Evolutionary conservation across 768 basidiomycete genomes (phyloP), one percentile per base, ranked within the genome.

Genomic region (Russula virescens): DNA sequence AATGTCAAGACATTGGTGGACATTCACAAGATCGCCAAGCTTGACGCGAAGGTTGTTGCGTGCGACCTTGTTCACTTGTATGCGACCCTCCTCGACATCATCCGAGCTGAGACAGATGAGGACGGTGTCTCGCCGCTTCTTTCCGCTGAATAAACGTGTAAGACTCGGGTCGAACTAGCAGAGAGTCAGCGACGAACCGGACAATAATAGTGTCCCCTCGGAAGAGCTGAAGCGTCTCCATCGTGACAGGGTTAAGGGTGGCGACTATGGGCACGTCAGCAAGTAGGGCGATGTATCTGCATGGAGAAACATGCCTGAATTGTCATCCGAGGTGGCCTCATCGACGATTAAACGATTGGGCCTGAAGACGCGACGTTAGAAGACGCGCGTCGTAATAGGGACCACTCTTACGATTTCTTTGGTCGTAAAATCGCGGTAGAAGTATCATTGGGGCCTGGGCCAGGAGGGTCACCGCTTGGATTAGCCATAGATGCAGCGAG

Each of bases 41-140:
- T 98, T 98, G 69, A 98, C 93, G 59, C 96, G 91, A 51, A 98
- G 77, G 77, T 99, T 98, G 79, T 98, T 96, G 61, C 97, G 92
- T n/a, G 97, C 97, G 40, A 99, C 97, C 76, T 98, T 98, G 87
- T 99, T 99, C 77, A 99, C 79, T 71, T 97, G 95, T 66, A 99
- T 95, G 73, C 92, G 91, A 61, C 97, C 96, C 76, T 98, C 97
- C 69, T 98, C 97, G 64, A 98, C 92, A 65, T 96, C 93, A 71
- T 98, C 97, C 45, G 90, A 91, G 71, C 89, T 90, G 71, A 99
- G 76, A 71, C 94, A 97, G 73, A 98, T 98, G 65, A 99, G 87
- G 47, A 99, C 97, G 9, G 96, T 98, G 70, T 98, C 95, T 70
- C 89, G 87, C 71, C 97, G 87, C 80, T 97, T 95, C 84, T 98